Evolutionary conservation across 2,329 filamentous ascomycete species (phyloP).

Genomic region (Aspergillus thermomutatus): DNA sequence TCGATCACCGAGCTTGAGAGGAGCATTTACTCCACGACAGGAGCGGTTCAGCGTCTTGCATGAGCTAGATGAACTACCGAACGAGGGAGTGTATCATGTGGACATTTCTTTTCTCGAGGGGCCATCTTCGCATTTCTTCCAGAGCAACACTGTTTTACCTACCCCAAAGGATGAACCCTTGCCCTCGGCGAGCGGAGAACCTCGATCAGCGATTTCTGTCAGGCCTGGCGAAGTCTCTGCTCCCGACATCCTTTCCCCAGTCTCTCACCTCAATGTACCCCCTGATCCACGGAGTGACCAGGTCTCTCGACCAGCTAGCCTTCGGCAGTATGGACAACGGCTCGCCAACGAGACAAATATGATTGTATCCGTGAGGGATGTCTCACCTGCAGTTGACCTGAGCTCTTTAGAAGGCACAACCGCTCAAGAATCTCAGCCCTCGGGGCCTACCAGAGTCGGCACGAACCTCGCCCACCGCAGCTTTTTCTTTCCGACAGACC

Average conservation of each 20-base stretch:
- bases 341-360: constrained; percentile 43
- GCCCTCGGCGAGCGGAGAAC: background rate
- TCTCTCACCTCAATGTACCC: background rate
- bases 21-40: constrained; percentile 1
- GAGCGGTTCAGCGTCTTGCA: constrained; percentile 7
- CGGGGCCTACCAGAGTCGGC: constrained; percentile 4
- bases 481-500: constrained; percentile 32
- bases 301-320: constrained; percentile 10
- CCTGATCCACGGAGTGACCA: background rate
- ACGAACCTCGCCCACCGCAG: constrained; percentile 30
- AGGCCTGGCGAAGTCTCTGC: background rate
- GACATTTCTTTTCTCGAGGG: constrained; percentile 21
- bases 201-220: background rate
- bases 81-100: constrained; percentile 7
- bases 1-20: constrained; percentile 1
- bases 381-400: constrained; percentile 37
- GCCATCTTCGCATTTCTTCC: background rate
- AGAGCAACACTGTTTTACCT: background rate
- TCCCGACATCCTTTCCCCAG: background rate
- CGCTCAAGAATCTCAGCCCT: constrained; percentile 4
- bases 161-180: background rate
- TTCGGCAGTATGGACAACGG: constrained; percentile 37
- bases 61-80: constrained; percentile 8
- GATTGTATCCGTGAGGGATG: constrained; percentile 43
- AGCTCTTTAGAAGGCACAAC: constrained; percentile 33